phyloP scores from a whole-genome alignment of 1,139 yeast species.

The Candida mesenterica region DNA sequence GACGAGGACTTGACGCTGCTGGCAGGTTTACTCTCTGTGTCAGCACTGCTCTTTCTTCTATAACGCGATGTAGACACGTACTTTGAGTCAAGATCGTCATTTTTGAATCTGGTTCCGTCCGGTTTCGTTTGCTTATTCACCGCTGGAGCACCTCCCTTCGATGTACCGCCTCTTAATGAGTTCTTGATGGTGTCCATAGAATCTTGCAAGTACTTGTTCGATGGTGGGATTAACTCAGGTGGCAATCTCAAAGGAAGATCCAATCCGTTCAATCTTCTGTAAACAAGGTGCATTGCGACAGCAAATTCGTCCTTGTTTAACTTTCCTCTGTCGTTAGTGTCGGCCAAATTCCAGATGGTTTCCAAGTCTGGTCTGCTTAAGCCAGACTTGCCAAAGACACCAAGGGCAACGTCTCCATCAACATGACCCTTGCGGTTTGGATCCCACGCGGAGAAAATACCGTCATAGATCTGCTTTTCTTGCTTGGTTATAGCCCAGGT shows the following conservation, averaged over 20 bases:
- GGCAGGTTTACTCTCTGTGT: slow-evolving; percentile 8
- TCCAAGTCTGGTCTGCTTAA: slow-evolving; percentile 82
- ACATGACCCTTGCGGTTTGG: slow-evolving; percentile 62
- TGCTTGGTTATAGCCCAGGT: slow-evolving; percentile 81
- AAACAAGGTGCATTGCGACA: slow-evolving; percentile 80
- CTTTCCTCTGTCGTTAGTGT: slow-evolving; percentile 67
- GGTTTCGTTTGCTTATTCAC: slow-evolving; percentile 35
- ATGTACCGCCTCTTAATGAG: slow-evolving; percentile 40
- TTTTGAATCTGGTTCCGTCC: slow-evolving; percentile 65
- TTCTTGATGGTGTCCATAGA: slow-evolving; percentile 43
- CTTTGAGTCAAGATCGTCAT: slow-evolving; percentile 60
- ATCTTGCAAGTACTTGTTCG: slow-evolving; percentile 59
- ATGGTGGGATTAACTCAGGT: slow-evolving; percentile 74
- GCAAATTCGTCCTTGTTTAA: slow-evolving; percentile 78
- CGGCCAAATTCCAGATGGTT: slow-evolving; percentile 83
- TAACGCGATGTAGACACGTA: slow-evolving; percentile 71
- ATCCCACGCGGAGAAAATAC: slow-evolving; percentile 88
- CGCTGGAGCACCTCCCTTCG: slow-evolving; percentile 32
- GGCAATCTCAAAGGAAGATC: slow-evolving; percentile 73
- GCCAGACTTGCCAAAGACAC: slow-evolving; percentile 88
- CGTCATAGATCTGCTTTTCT: slow-evolving; percentile 84
- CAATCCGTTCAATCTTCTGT: slow-evolving; percentile 69
- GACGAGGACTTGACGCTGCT: slow-evolving; percentile 24
- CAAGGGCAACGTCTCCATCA: slow-evolving; percentile 80
- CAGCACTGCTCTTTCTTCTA: slow-evolving; percentile 34